Base-by-base conservation (phyloP, 176 grass and related monocot species). In the Saccharum officinarum region DNA sequence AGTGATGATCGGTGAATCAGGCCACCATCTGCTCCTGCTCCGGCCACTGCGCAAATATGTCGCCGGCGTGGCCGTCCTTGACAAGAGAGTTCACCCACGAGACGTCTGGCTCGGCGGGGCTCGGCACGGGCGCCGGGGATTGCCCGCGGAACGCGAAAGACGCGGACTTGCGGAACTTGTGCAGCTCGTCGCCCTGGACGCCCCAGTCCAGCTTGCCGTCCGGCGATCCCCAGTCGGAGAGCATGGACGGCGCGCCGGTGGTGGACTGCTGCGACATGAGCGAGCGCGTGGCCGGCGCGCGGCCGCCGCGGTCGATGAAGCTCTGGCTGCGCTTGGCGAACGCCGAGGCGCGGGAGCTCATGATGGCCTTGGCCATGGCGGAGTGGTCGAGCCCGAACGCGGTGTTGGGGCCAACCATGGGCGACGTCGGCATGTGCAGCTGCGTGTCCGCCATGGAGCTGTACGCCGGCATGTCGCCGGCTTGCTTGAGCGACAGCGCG, bases 271-370 rank as follows among this genome's bases (percentile, higher is more conserved):
- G 88, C 10, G 91, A 92, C 93, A 95, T 95, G 50, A 88, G 83
- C 8, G 91, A 90, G 67, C 77, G 87, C 36, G 67, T 12, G 22
- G 65, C 73, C 76, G 71, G 82, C 7, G 84, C 69, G 62, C 80
- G 77, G 12, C 85, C 92, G 14, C 78, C 86, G 63, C 94, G 97
- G 79, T 99, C 97, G 57, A 87, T 84, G 83, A 99, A 99, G 90
- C 97, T 99, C 88, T 99, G 94, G 82, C 97, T 99, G 46, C 97
- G 92, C 87, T 95, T 94, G n/a, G 85, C 86, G 65, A 94, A 94
- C 30, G 90, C 93, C 10, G 87, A 90, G 49, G 93, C 93, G 76
- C 93, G 93, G 20, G 93, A 92, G 90, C 86, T 95, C 93, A 92
- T 92, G 81, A 95, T 93, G 61, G 94, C 94, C 84, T 87, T 95